These are phyloP conservation scores for Coccomyxa subellipsoidea DNA, from an alignment of 163 green algal genomes.

Conservation along the genomic window DNA sequence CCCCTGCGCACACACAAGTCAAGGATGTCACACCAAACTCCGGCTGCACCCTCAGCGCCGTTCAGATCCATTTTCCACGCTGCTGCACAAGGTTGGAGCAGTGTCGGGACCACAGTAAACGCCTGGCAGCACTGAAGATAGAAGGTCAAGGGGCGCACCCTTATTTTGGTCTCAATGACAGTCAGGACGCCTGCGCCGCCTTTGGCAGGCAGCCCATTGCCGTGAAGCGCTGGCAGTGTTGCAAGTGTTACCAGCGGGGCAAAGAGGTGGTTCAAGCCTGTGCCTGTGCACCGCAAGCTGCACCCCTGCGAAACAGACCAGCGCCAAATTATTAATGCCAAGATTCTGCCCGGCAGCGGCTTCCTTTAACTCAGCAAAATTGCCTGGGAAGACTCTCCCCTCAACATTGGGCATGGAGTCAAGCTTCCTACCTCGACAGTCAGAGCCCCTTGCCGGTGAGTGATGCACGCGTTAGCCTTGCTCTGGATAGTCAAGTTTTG, in stretches of 20 bases:
- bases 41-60: no score
- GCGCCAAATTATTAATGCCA: not conserved
- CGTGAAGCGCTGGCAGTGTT: not conserved
- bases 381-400: not conserved
- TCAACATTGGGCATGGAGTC: not conserved
- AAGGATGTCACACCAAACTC: no score
- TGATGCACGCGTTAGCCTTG: not conserved
- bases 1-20: not conserved
- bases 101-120: no score
- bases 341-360: not conserved
- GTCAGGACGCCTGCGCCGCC: not conserved
- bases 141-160: not conserved
- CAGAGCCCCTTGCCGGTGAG: conserved; percentile 1
- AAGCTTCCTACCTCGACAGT: not conserved
- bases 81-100: no score
- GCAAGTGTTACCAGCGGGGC: conserved; percentile 2
- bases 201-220: not conserved
- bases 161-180: conserved; percentile 4
- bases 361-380: not conserved
- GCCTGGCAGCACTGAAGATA: no score
- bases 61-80: no score
- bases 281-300: not conserved
- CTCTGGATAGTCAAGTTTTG: conserved; percentile 2
- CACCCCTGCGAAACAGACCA: conserved; percentile 8
- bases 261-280: conserved; percentile 13